Evolutionary conservation across 2,329 filamentous ascomycete genomes (phyloP), one percentile per base, ranked within the genome.

Genomic region (Monosporascus sp.): DNA sequence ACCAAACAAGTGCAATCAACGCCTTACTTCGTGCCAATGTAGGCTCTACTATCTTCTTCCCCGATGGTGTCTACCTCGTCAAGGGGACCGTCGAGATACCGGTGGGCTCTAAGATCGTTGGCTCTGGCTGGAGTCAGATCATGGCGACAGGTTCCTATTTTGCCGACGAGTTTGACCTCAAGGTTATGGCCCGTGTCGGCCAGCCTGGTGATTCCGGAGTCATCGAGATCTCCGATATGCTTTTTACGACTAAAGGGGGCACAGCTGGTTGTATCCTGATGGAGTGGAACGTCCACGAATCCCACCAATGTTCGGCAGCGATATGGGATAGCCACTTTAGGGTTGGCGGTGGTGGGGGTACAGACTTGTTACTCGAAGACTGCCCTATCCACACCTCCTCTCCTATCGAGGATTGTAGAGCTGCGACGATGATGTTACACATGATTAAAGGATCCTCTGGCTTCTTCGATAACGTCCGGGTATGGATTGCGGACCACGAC

Each of bases 111-210:
- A 82, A 80, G 66, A 87, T 89, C 58, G 80, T 80, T 24, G 87
- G 87, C 56, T 84, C 89, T 63, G 79, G 87, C 61, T 89, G 85
- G 85, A 82, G 86, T 17, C 71, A 87, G 55, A 81, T 89, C 67
- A 82, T 88, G 74, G 76, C 78, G 19, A 84, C 85, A 16, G 64
- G 68, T 48, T 69, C 63, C 11, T 76, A 78, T 53, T 90, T 89
- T 70, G 67, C 67, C 24, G 79, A 89, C 65, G 71, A 78, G 62
- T 67, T 72, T 52, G 81, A 84, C 60, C 87, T 86, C 2, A 76
- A 80, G 53, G 80, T 85, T 6, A 79, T 87, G 58, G 81, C 88
- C 60, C 80, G 85, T 63, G 75, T 91, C 48, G 88, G 88, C 26
- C 68, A 80, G 47, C 67, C 72, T 20, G 85, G 85, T 41, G 80